A percentile compares a stretch with the other conserved stretches of the same genome.
phyloP scores from a whole-genome alignment of 2,329 filamentous ascomycete species.

The Fusarium sp. region DNA sequence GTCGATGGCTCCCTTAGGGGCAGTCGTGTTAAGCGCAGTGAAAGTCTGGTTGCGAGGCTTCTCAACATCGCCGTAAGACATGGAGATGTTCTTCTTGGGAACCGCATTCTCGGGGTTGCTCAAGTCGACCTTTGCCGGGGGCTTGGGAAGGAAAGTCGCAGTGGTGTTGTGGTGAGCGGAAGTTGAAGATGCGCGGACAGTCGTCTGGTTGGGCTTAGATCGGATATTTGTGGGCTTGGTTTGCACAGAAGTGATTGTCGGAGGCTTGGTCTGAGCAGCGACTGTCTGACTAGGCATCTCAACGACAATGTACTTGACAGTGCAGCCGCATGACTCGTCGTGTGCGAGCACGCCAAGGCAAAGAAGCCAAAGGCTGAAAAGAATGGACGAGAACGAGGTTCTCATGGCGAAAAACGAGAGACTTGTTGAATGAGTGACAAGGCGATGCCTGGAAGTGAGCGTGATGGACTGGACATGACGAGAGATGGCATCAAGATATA shows the following conservation, averaged over 20 bases:
- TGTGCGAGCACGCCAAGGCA: neutral
- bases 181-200: neutral
- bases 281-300: neutral
- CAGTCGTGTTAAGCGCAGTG: neutral
- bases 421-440: slow-evolving; percentile 3
- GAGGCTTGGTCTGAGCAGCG: neutral
- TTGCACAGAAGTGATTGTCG: neutral
- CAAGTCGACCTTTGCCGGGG: neutral
- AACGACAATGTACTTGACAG: slow-evolving; percentile 12
- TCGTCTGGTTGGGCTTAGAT: neutral
- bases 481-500: neutral
- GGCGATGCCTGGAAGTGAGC: neutral
- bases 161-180: slow-evolving; percentile 1
- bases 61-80: slow-evolving; percentile 1
- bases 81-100: slow-evolving; percentile 5
- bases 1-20: neutral
- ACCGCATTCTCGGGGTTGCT: slow-evolving; percentile 2
- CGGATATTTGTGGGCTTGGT: neutral
- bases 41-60: slow-evolving; percentile 6
- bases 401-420: slow-evolving; percentile 1
- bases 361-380: slow-evolving; percentile 15
- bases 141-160: slow-evolving; percentile 3
- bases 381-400: slow-evolving; percentile 19
- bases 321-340: slow-evolving; percentile 14
- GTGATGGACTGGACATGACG: neutral